These are phyloP conservation scores for Rubus idaeus DNA, from an alignment of 306 rosid species.

Conservation along the genomic window DNA sequence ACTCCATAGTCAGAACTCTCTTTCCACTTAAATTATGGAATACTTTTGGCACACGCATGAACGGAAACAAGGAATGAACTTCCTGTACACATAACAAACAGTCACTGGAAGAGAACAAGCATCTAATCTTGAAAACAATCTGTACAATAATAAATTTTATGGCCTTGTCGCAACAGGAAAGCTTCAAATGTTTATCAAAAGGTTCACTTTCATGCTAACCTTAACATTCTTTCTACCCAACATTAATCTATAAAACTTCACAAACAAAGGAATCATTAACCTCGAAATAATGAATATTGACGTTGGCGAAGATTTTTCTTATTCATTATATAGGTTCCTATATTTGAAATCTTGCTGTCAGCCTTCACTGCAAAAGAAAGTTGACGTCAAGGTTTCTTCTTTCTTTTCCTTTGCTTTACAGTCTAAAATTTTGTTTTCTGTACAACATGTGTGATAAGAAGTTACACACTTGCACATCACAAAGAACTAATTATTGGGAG, in stretches of 20 bases:
- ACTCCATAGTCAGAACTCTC: slow-evolving; percentile 95
- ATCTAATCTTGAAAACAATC: slow-evolving; percentile 13
- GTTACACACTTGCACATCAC: background rate
- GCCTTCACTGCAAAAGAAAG: background rate
- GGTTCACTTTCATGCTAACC: background rate
- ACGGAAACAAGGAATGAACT: slow-evolving; percentile 74
- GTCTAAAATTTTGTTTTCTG: background rate
- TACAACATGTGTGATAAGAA: no score
- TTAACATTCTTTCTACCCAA: background rate
- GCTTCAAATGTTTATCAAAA: background rate
- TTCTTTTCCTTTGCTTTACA: background rate
- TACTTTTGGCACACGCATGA: slow-evolving; percentile 72
- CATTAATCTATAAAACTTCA: background rate
- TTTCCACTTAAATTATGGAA: slow-evolving; percentile 61
- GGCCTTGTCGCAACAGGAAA: background rate
- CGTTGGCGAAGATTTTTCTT: background rate
- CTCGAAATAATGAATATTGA: background rate
- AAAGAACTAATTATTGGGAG: background rate
- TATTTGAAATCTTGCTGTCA: background rate
- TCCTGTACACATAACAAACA: slow-evolving; percentile 53
- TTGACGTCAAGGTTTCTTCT: background rate
- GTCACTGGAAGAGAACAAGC: slow-evolving; percentile 18
- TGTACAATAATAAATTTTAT: background rate
- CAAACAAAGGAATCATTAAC: background rate
- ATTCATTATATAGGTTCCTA: background rate